Conservation (phyloP, 2,329 filamentous ascomycete species). For the Zasmidium citrigriseum region DNA sequence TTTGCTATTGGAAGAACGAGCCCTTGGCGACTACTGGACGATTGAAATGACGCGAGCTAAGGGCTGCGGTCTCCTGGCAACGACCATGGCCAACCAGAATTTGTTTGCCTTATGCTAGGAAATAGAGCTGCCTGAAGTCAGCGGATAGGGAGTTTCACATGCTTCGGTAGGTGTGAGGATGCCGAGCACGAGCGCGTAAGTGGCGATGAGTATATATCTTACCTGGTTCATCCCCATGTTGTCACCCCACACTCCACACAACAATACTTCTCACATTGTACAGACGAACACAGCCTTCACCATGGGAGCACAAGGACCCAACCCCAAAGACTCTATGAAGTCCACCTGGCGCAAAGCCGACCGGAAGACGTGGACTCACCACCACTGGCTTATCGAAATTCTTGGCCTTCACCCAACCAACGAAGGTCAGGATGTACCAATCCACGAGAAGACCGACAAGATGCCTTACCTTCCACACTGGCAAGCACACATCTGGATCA, state of each 20-base stretch:
- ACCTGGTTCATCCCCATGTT: background rate
- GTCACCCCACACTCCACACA: background rate
- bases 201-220: slow-evolving; percentile 2
- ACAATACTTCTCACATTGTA: background rate
- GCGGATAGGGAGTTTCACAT: background rate
- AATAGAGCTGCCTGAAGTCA: slow-evolving; percentile 5
- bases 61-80: background rate
- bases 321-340: slow-evolving; percentile 24
- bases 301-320: slow-evolving; percentile 3
- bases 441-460: slow-evolving; percentile 44
- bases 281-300: background rate
- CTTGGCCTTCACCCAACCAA: slow-evolving; percentile 20
- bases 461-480: slow-evolving; percentile 43
- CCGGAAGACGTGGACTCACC: slow-evolving; percentile 15
- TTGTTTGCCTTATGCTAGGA: background rate
- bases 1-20: background rate
- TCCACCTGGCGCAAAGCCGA: slow-evolving; percentile 24
- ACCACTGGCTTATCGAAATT: slow-evolving; percentile 20
- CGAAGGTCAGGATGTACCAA: slow-evolving; percentile 36
- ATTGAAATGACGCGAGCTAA: background rate
- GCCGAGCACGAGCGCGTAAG: background rate
- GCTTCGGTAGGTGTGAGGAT: slow-evolving; percentile 1
- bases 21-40: background rate
- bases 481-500: slow-evolving; percentile 43
- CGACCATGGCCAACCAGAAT: background rate